A percentile compares a stretch with the other conserved stretches of the same genome.
phyloP scores from a whole-genome alignment of 1,139 yeast species.

The Taphrina confusa region DNA sequence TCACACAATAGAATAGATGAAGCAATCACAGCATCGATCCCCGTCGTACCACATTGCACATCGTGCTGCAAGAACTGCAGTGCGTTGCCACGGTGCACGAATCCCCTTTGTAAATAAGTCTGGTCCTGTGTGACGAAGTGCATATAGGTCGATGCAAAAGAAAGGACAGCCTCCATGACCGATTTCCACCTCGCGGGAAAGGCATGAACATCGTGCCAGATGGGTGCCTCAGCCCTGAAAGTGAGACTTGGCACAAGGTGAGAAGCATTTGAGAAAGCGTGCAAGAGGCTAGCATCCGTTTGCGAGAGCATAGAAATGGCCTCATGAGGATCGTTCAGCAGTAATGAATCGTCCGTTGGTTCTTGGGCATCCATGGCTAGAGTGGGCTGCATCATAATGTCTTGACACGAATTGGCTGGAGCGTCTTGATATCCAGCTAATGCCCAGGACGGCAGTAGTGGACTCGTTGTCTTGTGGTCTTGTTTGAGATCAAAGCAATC shows the following conservation, averaged over 20 bases:
- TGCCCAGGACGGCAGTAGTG: not conserved
- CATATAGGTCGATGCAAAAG: constrained; percentile 24
- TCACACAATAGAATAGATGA: constrained; percentile 21
- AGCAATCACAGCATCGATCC: constrained; percentile 23
- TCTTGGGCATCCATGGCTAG: too few species aligned
- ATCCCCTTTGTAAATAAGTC: constrained; percentile 4
- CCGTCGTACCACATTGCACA: not conserved
- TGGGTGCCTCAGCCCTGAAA: constrained; percentile 3
- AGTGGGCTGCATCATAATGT: not conserved
- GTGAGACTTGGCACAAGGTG: constrained; percentile 7
- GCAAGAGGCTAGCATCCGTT: not conserved
- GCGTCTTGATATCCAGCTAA: not conserved
- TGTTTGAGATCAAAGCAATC: not conserved
- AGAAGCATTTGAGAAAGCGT: constrained; percentile 6
- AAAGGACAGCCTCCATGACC: constrained; percentile 4
- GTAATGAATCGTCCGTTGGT: not conserved
- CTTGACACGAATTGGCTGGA: not conserved
- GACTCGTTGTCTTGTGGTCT: not conserved
- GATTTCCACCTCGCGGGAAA: constrained; percentile 7
- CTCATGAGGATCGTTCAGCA: not conserved
- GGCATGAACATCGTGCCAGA: constrained; percentile 7
- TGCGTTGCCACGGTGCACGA: constrained; percentile 19
- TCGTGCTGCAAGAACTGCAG: constrained; percentile 23
- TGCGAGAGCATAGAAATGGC: not conserved
- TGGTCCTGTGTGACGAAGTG: constrained; percentile 9